Conservation (phyloP, 2,329 filamentous ascomycete genomes). For the Aspergillus awamori region DNA sequence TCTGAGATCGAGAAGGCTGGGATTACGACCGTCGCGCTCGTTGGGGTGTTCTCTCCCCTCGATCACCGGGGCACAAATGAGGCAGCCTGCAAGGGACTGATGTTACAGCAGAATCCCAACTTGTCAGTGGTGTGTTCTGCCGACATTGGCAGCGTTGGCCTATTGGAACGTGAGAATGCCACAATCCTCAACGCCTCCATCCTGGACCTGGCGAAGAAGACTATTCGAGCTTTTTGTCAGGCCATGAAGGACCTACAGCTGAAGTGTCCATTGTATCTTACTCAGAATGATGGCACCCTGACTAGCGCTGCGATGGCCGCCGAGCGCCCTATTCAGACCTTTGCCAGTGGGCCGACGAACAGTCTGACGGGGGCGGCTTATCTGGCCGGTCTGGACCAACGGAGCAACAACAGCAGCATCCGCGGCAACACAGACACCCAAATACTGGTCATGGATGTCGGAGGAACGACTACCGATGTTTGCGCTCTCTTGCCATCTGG, state of each 20-base stretch:
- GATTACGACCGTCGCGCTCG: constrained; percentile 55
- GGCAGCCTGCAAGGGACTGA: constrained; percentile 13
- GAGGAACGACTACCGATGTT: constrained; percentile 65
- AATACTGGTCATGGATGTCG: constrained; percentile 59
- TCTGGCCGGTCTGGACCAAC: constrained; percentile 17
- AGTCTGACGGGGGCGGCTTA: constrained; percentile 56
- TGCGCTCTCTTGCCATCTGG: constrained; percentile 61
- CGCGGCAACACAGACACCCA: constrained; percentile 6
- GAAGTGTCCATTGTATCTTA: constrained; percentile 53
- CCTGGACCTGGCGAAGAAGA: constrained; percentile 48
- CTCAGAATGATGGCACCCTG: constrained; percentile 57
- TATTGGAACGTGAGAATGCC: constrained; percentile 56
- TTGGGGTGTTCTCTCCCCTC: constrained; percentile 62
- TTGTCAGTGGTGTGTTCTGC: constrained; percentile 52
- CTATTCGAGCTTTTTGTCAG: constrained; percentile 49
- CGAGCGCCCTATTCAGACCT: constrained; percentile 54
- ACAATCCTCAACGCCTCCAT: constrained; percentile 55
- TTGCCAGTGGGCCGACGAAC: constrained; percentile 56
- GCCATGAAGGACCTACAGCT: constrained; percentile 52
- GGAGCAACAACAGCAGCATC: background rate
- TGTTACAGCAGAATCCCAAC: constrained; percentile 9
- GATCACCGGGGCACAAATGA: constrained; percentile 46
- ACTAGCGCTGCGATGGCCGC: constrained; percentile 51
- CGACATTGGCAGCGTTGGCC: constrained; percentile 54
- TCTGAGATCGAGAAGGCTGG: constrained; percentile 48